Percentiles rank a stretch among this genome's conserved stretches.
These are phyloP conservation scores for Linderina pennispora DNA, from an alignment of 192 early-diverging fungal species.

Conservation along the genomic window DNA sequence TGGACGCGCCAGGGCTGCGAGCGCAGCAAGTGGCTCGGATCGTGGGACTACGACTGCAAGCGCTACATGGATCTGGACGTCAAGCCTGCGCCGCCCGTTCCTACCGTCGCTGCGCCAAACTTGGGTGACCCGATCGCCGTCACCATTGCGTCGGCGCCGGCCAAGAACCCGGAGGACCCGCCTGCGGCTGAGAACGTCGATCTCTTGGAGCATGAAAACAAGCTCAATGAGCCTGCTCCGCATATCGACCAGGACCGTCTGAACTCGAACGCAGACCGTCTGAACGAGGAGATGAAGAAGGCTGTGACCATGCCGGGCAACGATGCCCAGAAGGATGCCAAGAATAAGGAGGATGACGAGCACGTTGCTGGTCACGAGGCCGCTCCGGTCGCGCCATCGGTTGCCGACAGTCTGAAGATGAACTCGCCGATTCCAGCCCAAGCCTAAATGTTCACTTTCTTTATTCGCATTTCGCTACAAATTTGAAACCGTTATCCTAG, in stretches of 20 bases:
- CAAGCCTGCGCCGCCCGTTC: slow-evolving; percentile 11
- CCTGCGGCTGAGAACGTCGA: slow-evolving; percentile 43
- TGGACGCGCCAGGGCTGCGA: slow-evolving; percentile 75
- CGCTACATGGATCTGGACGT: slow-evolving; percentile 12
- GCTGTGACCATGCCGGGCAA: slow-evolving; percentile 24
- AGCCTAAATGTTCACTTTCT: background rate
- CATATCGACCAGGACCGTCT: slow-evolving; percentile 44
- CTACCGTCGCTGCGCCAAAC: slow-evolving; percentile 12
- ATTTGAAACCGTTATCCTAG: too few species aligned
- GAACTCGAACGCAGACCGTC: slow-evolving; percentile 24
- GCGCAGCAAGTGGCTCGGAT: slow-evolving; percentile 65
- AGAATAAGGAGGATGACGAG: slow-evolving; percentile 19
- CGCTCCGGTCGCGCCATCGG: too few species aligned
- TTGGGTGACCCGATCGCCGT: slow-evolving; percentile 1
- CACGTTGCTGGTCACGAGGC: slow-evolving; percentile 29
- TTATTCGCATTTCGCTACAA: too few species aligned
- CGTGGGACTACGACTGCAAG: slow-evolving; percentile 84
- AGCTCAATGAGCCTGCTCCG: slow-evolving; percentile 45
- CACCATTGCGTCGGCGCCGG: slow-evolving; percentile 4
- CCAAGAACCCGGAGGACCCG: slow-evolving; percentile 17
- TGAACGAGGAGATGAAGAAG: slow-evolving; percentile 29
- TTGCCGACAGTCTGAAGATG: slow-evolving; percentile 1
- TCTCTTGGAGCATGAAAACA: slow-evolving; percentile 44
- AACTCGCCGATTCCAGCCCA: slow-evolving; percentile 3
- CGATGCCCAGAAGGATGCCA: background rate